Conservation (phyloP, 257 asterid species). For the Primulina tabacum region DNA sequence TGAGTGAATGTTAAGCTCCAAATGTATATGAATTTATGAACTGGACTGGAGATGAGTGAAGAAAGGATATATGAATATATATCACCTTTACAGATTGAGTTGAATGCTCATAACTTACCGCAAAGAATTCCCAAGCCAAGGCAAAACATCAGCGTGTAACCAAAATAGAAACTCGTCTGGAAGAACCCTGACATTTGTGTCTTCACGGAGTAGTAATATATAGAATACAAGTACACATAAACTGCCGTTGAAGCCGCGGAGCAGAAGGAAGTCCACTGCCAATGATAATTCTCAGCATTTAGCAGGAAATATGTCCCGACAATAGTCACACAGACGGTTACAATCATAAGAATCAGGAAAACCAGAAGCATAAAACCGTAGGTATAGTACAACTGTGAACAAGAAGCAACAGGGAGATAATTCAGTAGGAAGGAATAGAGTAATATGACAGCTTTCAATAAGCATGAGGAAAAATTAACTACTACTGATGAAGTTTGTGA, state of each 20-base stretch:
- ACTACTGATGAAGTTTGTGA: too few relatives aligned
- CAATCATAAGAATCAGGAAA: conserved; percentile 58
- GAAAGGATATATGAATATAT: background rate
- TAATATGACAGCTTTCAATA: background rate
- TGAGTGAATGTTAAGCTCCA: background rate
- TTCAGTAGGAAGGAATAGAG: background rate
- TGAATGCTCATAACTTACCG: conserved; percentile 34
- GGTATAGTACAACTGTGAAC: conserved; percentile 57
- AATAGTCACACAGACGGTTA: conserved; percentile 60
- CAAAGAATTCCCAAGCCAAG: conserved; percentile 65
- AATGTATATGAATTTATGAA: background rate
- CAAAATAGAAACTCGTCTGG: conserved; percentile 68
- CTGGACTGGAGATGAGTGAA: background rate
- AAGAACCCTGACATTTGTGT: conserved; percentile 74
- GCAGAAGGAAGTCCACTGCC: conserved; percentile 77
- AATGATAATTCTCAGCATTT: conserved; percentile 72
- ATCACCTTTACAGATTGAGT: background rate
- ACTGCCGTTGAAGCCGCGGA: conserved; percentile 61
- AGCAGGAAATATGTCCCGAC: conserved; percentile 63
- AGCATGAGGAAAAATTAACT: too few relatives aligned
- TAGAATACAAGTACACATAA: conserved; percentile 57
- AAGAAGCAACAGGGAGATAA: background rate
- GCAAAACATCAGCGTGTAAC: conserved; percentile 59
- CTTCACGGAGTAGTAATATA: conserved; percentile 55
- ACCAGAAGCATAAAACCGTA: conserved; percentile 70